Evolutionary conservation across 225 moss, liverwort and hornwort genomes (phyloP).

Genomic region (Neckera pumila): DNA sequence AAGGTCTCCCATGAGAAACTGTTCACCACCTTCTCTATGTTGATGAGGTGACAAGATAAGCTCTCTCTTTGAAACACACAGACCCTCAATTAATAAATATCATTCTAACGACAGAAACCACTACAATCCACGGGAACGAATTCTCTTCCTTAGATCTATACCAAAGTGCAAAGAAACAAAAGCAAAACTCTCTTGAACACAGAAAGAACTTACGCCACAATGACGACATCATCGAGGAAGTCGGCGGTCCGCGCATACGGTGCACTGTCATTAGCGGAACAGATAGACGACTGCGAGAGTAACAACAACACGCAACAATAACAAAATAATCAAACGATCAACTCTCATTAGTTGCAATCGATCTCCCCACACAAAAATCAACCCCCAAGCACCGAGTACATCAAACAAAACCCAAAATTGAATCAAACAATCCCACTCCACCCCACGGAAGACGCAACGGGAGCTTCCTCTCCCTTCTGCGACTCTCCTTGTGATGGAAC

Average conservation of each 20-base stretch:
- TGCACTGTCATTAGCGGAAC: conserved; percentile 30
- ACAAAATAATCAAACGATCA: background rate
- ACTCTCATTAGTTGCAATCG: background rate
- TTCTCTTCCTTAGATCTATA: background rate
- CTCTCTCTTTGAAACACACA: background rate
- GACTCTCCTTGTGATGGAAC: background rate
- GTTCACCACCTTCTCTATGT: background rate
- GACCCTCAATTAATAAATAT: background rate
- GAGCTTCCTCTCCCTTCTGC: background rate
- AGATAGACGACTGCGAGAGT: conserved; percentile 26
- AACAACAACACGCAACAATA: background rate
- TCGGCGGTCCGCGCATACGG: conserved; percentile 29
- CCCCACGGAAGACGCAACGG: background rate
- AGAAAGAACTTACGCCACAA: conserved; percentile 36
- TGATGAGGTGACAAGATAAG: background rate
- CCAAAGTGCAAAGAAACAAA: background rate
- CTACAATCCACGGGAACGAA: background rate
- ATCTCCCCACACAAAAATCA: background rate
- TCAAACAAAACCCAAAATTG: background rate
- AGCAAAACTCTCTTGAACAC: background rate
- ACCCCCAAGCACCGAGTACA: background rate
- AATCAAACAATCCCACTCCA: background rate
- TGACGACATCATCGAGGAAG: conserved; percentile 41
- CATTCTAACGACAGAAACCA: background rate
- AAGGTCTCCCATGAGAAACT: background rate